Conservation (phyloP, 768 basidiomycete species). For the Phaffia australis region DNA sequence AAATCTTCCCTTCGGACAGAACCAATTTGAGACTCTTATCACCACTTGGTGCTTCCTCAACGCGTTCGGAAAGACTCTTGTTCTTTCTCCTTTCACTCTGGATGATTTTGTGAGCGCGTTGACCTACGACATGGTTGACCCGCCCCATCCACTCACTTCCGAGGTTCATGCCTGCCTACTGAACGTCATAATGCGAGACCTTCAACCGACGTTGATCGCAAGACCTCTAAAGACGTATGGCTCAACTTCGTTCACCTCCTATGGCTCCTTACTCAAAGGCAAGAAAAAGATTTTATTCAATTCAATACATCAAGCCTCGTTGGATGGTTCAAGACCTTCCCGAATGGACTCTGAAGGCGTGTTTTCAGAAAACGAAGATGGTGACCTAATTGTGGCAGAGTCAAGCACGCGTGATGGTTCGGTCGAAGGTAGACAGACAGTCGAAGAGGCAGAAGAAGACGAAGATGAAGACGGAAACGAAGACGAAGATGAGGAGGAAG, state of each 20-base stretch:
- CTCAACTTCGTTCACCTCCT: not conserved
- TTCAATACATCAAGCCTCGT: no score
- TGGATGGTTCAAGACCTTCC: no score
- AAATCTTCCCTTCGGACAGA: conserved; percentile 49
- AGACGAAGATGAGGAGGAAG: conserved; percentile 46
- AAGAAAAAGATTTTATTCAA: no score
- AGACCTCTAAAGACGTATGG: conserved; percentile 13
- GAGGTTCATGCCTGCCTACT: conserved; percentile 85
- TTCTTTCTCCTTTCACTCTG: conserved; percentile 75
- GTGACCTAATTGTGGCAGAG: no score
- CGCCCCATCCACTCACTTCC: conserved; percentile 62
- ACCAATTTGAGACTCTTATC: conserved; percentile 68
- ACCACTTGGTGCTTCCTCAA: conserved; percentile 91
- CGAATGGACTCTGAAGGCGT: no score
- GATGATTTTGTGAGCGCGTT: conserved; percentile 87
- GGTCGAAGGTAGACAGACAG: not conserved
- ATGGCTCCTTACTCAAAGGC: no score
- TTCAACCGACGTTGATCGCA: conserved; percentile 30
- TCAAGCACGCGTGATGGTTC: no score
- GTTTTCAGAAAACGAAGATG: not conserved
- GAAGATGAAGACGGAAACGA: conserved; percentile 20
- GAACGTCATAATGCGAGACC: conserved; percentile 70
- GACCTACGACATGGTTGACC: conserved; percentile 59
- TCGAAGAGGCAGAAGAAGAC: conserved; percentile 28
- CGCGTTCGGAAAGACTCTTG: conserved; percentile 80